Conservation (phyloP, 2,329 filamentous ascomycete genomes). For the Xenosphaeropsis pyriputrescens region DNA sequence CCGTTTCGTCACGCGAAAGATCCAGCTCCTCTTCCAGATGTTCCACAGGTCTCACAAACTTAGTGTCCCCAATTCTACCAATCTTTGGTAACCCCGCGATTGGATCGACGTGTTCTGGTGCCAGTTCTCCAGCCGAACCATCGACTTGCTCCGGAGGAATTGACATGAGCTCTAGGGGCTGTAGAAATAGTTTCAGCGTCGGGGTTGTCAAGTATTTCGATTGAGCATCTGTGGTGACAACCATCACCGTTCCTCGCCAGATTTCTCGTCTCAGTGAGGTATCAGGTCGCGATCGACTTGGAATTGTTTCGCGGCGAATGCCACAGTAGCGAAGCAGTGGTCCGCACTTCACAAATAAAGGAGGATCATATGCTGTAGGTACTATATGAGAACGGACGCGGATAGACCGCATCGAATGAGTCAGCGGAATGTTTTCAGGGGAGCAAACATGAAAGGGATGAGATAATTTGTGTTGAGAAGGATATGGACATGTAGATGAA, state of each 20-base stretch:
- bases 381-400: constrained; percentile 17
- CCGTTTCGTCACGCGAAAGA: constrained; percentile 64
- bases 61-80: constrained; percentile 67
- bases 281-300: constrained; percentile 20
- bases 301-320: constrained; percentile 45
- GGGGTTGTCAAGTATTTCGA: constrained; percentile 78
- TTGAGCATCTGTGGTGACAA: constrained; percentile 73
- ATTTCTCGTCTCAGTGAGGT: constrained; percentile 49
- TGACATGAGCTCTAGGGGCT: constrained; percentile 69
- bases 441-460: constrained; percentile 1
- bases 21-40: constrained; percentile 67
- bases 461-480: neutral
- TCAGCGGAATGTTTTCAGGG: constrained; percentile 16
- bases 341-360: constrained; percentile 76
- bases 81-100: constrained; percentile 78
- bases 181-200: constrained; percentile 69
- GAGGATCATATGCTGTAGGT: constrained; percentile 66
- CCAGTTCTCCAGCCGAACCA: constrained; percentile 45
- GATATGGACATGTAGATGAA: constrained; percentile 1
- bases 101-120: constrained; percentile 77
- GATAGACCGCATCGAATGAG: constrained; percentile 19
- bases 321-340: constrained; percentile 84
- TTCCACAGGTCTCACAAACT: constrained; percentile 84
- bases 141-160: constrained; percentile 58
- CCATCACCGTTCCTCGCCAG: constrained; percentile 92